Base-by-base conservation (phyloP, 2,329 filamentous ascomycete genomes). In the Phialophora expanda region DNA sequence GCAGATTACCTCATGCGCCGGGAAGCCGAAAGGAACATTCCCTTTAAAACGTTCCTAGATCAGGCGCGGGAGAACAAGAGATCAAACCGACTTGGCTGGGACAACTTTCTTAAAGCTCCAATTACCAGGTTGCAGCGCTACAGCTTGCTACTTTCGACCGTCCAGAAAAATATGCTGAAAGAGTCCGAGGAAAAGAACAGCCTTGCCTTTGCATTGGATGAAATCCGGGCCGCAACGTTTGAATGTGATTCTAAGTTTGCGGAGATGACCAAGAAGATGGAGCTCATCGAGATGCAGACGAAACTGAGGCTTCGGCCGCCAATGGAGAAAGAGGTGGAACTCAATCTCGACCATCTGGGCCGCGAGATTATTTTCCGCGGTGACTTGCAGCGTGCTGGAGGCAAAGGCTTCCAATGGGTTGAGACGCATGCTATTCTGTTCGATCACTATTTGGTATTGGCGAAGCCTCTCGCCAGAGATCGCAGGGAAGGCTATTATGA, bases 391-490 rank as follows among this genome's bases (percentile, higher is more conserved):
- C 86, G 95, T 68, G 90, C 93, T 81, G 93, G 94, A 62, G 91
- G 89, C 51, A 96, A 91, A 76, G 89, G 93, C 64, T 95, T 98
- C 75, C 90, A 89, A 69, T 97, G 94, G 90, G 88, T 98, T 7
- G 95, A 99, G 74, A 96, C 92, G 0, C 93, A 97, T 76, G 93
- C 92, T 2, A 85, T 99, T 54, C 84, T 99, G 0, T 98, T 99
- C 75, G 96, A 99, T 74, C 93, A 99, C 78, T 99, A 97, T 77
- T 85, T 99, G 44, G 93, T 99, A 38, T 81, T 99, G 53, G 91
- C 95, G 46, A 99, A 99, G 81, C 84, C 83, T 5, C 62, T 69
- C 20, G 59, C 61, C 24, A 67, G 71, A 7, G 92, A 93, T 73
- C 86, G 89, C 61, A 95, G 90, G 78, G 92, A 91, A 73, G 88